Conservation (phyloP, 345 rosid genomes). For the Camelina neglecta region DNA sequence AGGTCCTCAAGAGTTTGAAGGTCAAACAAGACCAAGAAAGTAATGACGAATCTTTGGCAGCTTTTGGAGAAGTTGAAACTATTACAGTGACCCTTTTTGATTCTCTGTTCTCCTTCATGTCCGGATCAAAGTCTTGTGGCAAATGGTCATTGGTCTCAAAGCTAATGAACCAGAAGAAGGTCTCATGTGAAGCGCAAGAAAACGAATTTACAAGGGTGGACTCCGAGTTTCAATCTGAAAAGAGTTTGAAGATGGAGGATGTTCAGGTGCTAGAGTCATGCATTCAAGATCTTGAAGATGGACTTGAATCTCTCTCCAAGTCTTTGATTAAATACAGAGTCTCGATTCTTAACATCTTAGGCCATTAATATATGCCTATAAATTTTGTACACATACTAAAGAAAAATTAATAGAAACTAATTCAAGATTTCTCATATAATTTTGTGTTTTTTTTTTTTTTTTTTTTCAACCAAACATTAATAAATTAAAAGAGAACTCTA, state of each 20-base stretch:
- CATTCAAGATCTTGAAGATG: slow-evolving; percentile 54
- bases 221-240: slow-evolving; percentile 26
- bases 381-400: slow-evolving; percentile 2
- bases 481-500: no score
- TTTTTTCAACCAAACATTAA: no score
- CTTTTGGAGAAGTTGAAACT: slow-evolving; percentile 43
- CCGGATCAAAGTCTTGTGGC: slow-evolving; percentile 31
- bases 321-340: slow-evolving; percentile 55
- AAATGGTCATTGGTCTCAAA: slow-evolving; percentile 46
- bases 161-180: slow-evolving; percentile 24
- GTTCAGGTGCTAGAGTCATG: slow-evolving; percentile 46
- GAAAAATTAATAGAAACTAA: neutral
- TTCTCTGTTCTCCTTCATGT: slow-evolving; percentile 42
- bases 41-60: slow-evolving; percentile 10
- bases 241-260: slow-evolving; percentile 26
- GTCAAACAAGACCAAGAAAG: slow-evolving; percentile 7
- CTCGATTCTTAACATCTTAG: slow-evolving; percentile 52
- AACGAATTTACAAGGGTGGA: slow-evolving; percentile 44
- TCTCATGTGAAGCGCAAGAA: slow-evolving; percentile 12
- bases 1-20: slow-evolving; percentile 32
- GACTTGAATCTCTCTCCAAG: slow-evolving; percentile 43
- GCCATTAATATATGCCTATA: slow-evolving; percentile 24
- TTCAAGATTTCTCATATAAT: neutral
- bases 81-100: slow-evolving; percentile 33
- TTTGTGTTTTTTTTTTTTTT: neutral